Evolutionary conservation across 306 rosid species (phyloP).

Genomic region (Cicer yamashitae): DNA sequence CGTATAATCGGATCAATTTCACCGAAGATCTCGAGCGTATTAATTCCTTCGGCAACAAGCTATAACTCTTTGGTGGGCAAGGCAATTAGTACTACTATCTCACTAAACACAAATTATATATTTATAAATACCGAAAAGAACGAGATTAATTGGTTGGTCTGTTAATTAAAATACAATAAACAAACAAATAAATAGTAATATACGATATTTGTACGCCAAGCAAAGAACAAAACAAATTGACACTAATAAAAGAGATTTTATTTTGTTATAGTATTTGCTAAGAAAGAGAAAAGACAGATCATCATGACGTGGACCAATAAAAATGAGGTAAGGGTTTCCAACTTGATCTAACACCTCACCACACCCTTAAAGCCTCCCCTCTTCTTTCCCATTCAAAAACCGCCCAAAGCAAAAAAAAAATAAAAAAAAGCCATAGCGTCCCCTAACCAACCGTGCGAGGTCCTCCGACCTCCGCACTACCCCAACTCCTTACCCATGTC

Average conservation of each 20-base stretch:
- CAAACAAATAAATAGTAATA: background rate
- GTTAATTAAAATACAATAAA: background rate
- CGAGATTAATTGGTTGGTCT: constrained; percentile 18
- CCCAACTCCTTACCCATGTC: constrained; percentile 41
- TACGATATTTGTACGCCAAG: constrained; percentile 41
- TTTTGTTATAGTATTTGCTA: background rate
- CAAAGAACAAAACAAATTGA: constrained; percentile 19
- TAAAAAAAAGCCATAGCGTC: constrained; percentile 49
- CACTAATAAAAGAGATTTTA: background rate
- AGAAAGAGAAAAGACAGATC: constrained; percentile 46
- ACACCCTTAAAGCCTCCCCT: constrained; percentile 27
- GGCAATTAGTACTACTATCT: background rate
- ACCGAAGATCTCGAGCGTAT: constrained; percentile 19
- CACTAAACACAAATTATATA: background rate
- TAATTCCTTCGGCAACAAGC: constrained; percentile 10
- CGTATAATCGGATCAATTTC: constrained; percentile 27
- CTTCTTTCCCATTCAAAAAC: constrained; percentile 15
- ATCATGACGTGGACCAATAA: constrained; percentile 71
- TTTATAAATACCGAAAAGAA: background rate
- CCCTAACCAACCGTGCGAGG: constrained; percentile 70
- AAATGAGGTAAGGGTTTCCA: constrained; percentile 37
- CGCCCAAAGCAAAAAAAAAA: background rate
- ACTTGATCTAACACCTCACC: constrained; percentile 41
- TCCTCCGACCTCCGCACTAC: constrained; percentile 74
- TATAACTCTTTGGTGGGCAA: background rate